phyloP scores from a whole-genome alignment of 805 yeast species.

The Metschnikowia arizonensis region DNA sequence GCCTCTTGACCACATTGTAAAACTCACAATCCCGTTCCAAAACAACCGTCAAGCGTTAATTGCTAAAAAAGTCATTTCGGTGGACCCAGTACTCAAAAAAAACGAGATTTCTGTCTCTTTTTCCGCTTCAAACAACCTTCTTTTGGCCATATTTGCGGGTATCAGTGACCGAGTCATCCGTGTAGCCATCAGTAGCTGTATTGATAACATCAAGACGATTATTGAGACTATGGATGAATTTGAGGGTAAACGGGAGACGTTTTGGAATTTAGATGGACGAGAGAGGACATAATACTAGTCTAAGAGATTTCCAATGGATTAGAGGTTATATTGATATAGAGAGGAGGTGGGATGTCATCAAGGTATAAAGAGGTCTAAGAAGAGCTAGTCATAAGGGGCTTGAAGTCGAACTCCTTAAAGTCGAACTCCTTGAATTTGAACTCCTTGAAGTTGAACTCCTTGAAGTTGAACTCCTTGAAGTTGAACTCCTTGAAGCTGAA shows the following conservation, averaged over 20 bases:
- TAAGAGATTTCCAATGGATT: no score
- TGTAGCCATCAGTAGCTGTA: slow-evolving; percentile 76
- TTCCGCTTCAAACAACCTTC: slow-evolving; percentile 26
- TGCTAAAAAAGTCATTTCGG: slow-evolving; percentile 57
- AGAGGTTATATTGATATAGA: no score
- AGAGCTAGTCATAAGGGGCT: no score
- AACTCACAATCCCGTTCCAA: slow-evolving; percentile 61
- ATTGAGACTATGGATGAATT: slow-evolving; percentile 78
- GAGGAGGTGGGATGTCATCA: no score
- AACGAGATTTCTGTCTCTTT: slow-evolving; percentile 56
- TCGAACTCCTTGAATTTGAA: no score
- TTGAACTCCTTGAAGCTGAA: no score
- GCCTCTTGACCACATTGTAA: slow-evolving; percentile 19
- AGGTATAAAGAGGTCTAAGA: no score
- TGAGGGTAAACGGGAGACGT: slow-evolving; percentile 34
- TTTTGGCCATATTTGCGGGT: slow-evolving; percentile 53
- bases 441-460: no score
- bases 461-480: no score
- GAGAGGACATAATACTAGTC: no score
- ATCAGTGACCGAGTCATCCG: slow-evolving; percentile 70
- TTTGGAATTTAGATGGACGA: slow-evolving; percentile 13
- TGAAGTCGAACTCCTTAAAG: no score
- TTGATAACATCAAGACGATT: slow-evolving; percentile 72
- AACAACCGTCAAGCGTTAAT: slow-evolving; percentile 55
- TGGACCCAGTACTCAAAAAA: slow-evolving; percentile 79